phyloP scores from a whole-genome alignment of 169 alveolate species.

The Cryptosporidium ubiquitum region DNA sequence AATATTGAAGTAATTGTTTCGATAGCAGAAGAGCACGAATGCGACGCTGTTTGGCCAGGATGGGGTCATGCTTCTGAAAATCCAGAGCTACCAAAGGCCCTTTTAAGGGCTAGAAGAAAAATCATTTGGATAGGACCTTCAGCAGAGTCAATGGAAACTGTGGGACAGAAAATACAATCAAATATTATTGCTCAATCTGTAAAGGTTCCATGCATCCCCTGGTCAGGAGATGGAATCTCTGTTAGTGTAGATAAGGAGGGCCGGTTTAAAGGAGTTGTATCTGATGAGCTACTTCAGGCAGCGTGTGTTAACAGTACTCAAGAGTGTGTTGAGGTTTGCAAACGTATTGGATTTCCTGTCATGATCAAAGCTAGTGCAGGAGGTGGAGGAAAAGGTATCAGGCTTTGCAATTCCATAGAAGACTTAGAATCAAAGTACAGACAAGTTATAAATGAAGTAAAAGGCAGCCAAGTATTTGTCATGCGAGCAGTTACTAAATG shows the following conservation, averaged over 20 bases:
- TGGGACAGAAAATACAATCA: constrained; percentile 94
- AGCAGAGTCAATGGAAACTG: constrained; percentile 87
- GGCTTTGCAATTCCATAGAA: constrained; percentile 81
- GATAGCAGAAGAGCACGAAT: constrained; percentile 81
- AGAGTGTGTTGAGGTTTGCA: constrained; percentile 85
- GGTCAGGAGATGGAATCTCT: constrained; percentile 87
- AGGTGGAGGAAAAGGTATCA: constrained; percentile 97
- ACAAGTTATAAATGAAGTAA: constrained; percentile 77
- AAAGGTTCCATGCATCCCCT: constrained; percentile 90
- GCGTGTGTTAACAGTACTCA: constrained; percentile 81
- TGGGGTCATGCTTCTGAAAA: constrained; percentile 96
- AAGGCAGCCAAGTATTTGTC: constrained; percentile 65
- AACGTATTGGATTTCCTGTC: constrained; percentile 93
- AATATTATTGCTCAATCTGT: constrained; percentile 93
- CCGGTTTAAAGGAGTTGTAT: constrained; percentile 45
- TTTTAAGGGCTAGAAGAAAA: constrained; percentile 82
- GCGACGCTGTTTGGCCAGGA: constrained; percentile 96
- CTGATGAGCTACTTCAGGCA: constrained; percentile 61
- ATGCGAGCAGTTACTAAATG: constrained; percentile 74
- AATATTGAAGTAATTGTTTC: constrained; percentile 80
- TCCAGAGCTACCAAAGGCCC: constrained; percentile 85
- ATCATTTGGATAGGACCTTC: constrained; percentile 92
- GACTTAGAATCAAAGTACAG: constrained; percentile 80
- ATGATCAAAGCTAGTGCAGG: constrained; percentile 96
- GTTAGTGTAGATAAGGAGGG: constrained; percentile 74